Base-by-base conservation (phyloP, 148 eudicot genomes). In the Heliosperma pusillum region DNA sequence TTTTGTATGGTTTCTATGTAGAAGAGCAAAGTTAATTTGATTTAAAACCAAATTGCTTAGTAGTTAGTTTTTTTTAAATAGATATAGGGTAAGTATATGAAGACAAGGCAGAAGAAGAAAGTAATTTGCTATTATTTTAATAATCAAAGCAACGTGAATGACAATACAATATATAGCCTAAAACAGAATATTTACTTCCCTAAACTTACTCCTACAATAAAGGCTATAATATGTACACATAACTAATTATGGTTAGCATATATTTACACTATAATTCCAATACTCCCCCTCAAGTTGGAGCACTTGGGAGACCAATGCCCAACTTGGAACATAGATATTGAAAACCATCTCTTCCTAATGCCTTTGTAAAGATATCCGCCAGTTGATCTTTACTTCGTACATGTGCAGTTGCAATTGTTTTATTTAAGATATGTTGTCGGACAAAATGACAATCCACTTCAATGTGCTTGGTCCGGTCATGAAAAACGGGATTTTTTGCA, bases 351-450 rank as follows among this genome's bases (percentile, higher is more conserved):
- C 69, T 4, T 27, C 69, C 69, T 25, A 68, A 10, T 11, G 53
- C 70, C 66, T 76, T 76, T 4, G 79, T 76, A 19, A 76, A 60
- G 13, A 76, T 33, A 17, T 69, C 74, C 1, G 74, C 70, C 45
- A 73, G 11, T 24, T 73, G 66, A 15, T 73, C 24, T 73, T 56
- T 55, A 8, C 74, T 74, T 11, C 73, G 42, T 12, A 57, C 78
- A 55, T 67, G 82, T 57, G 27, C 64, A 5, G 69, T 27, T 8
- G 27, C 69, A 7, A 66, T 33, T 0, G 71, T 67, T 17, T 19
- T 19, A 8, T 59, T 20, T 10, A 59, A 0, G 26, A 59, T 6
- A 22, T 59, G 63, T 15, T 52, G 57, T 7, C 57, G 57, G 0
- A 52, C 11, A 13, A 52, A 52, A 16, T 52, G 57, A 16, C 57